These are phyloP conservation scores for Curvularia eragrostidis DNA, from an alignment of 2,329 filamentous ascomycete species.

Conservation along the genomic window DNA sequence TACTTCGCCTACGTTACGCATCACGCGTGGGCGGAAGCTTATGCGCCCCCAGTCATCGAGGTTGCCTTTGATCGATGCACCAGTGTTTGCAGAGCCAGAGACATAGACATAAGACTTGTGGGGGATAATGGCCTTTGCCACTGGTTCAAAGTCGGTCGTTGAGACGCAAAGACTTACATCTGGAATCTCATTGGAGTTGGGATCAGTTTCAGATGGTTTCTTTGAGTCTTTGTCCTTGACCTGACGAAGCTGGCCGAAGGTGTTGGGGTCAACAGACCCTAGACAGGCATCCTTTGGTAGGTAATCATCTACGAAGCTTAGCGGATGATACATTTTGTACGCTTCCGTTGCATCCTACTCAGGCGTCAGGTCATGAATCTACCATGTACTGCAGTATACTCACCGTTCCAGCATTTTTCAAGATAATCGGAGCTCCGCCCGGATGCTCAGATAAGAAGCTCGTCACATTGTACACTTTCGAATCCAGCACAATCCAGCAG, in stretches of 20 bases:
- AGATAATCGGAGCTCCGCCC: constrained; percentile 59
- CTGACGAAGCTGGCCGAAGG: constrained; percentile 35
- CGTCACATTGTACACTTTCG: constrained; percentile 71
- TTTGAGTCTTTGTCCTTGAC: constrained; percentile 31
- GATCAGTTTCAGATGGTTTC: constrained; percentile 25
- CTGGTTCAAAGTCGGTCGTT: constrained; percentile 43
- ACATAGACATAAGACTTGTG: constrained; percentile 46
- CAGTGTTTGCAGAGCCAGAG: constrained; percentile 46
- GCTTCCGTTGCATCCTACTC: constrained; percentile 44
- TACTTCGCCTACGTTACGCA: constrained; percentile 46
- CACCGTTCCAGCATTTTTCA: constrained; percentile 54
- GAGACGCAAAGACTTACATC: constrained; percentile 42
- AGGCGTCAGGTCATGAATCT: constrained; percentile 9
- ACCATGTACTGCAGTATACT: constrained; percentile 18
- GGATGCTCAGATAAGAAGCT: constrained; percentile 68
- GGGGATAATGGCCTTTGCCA: constrained; percentile 42
- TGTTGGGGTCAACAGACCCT: constrained; percentile 43
- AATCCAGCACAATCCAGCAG: constrained; percentile 72
- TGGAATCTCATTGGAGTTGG: constrained; percentile 32
- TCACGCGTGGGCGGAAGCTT: constrained; percentile 45
- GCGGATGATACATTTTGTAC: constrained; percentile 46
- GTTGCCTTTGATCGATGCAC: constrained; percentile 41
- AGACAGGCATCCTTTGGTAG: constrained; percentile 37
- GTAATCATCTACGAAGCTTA: constrained; percentile 40
- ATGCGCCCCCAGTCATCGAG: constrained; percentile 46